Conservation (phyloP, 495 filamentous ascomycete genomes). For the Neurospora sp. region DNA sequence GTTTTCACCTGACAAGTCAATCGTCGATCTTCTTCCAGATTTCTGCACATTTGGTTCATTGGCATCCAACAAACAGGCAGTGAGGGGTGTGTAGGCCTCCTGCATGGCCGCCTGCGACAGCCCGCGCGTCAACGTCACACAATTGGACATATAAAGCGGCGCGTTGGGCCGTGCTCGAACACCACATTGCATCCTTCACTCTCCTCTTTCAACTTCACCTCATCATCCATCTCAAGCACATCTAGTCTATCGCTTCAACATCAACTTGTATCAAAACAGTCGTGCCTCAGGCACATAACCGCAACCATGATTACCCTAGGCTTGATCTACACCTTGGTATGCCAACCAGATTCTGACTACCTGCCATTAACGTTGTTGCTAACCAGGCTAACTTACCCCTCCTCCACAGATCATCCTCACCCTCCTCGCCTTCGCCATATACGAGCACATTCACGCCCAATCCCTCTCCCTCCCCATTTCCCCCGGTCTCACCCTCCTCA, state of each 20-base stretch:
- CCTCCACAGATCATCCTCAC: constrained; percentile 9
- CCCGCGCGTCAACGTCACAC: neutral
- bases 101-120: neutral
- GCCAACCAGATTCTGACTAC: neutral
- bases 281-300: neutral
- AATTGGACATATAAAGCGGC: neutral
- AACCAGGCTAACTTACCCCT: neutral
- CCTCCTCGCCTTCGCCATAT: constrained; percentile 26
- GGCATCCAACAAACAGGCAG: neutral
- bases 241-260: neutral
- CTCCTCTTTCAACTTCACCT: neutral
- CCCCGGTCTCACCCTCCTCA: constrained; percentile 33
- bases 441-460: constrained; percentile 36
- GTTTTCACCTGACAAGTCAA: neutral
- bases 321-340: constrained; percentile 4
- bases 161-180: neutral
- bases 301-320: constrained; percentile 2
- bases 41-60: neutral
- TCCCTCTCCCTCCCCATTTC: constrained; percentile 43
- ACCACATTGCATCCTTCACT: neutral
- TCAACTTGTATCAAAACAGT: neutral
- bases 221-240: neutral
- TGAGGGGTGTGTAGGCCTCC: neutral
- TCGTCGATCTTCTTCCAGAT: neutral
- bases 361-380: neutral